phyloP scores from a whole-genome alignment of 495 filamentous ascomycete species.

The Penicillium cataractarum region DNA sequence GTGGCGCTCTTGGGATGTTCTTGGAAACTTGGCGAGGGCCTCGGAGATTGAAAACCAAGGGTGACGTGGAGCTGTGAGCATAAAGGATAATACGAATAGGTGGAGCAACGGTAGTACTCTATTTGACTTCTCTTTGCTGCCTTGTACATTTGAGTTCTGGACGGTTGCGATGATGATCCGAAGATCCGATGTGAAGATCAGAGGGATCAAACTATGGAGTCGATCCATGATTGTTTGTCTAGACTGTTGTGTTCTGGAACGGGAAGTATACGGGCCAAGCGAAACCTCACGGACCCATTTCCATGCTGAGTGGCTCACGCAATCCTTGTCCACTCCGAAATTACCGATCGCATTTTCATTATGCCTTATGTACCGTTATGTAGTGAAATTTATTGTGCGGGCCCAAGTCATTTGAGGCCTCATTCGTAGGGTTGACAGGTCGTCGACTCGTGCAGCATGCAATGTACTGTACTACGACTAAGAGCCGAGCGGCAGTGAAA shows the following conservation, averaged over 20 bases:
- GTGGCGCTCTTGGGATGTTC: background rate
- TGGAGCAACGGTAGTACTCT: background rate
- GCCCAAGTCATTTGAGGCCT: background rate
- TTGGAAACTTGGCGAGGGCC: conserved; percentile 4
- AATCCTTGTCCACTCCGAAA: background rate
- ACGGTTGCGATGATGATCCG: background rate
- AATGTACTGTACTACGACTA: too few relatives aligned
- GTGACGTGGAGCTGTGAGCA: background rate
- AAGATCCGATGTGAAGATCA: background rate
- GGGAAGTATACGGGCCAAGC: background rate
- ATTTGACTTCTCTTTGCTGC: background rate
- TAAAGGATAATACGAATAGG: too few relatives aligned
- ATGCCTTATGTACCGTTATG: too few relatives aligned
- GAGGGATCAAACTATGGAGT: background rate
- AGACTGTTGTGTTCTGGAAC: background rate
- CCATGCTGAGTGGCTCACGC: background rate
- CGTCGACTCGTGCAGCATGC: too few relatives aligned
- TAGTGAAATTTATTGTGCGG: too few relatives aligned
- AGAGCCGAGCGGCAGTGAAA: too few relatives aligned
- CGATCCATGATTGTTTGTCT: background rate
- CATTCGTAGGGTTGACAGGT: background rate
- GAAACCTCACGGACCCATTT: background rate
- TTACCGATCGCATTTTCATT: background rate
- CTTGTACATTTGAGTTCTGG: background rate
- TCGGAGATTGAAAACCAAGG: background rate